A percentile compares a stretch with the other conserved stretches of the same genome.
These are phyloP conservation scores for Rehmannia glutinosa DNA, from an alignment of 257 asterid genomes.

Conservation along the genomic window DNA sequence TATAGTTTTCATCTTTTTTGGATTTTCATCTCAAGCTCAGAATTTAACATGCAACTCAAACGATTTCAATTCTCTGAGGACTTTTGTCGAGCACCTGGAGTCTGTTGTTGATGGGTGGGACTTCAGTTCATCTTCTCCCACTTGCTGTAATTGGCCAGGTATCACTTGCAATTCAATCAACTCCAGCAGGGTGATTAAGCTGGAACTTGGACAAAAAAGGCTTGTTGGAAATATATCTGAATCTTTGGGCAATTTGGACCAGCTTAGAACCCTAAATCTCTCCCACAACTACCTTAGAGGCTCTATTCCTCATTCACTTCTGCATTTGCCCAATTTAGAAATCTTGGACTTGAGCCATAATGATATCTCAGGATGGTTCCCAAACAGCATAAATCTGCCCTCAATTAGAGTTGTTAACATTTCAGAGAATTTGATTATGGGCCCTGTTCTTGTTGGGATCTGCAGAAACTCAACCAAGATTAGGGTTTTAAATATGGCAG, in stretches of 20 bases:
- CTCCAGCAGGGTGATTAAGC: constrained; percentile 43
- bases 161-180: constrained; percentile 42
- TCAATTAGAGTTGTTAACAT: constrained; percentile 40
- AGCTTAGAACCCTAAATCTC: constrained; percentile 62
- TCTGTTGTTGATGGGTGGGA: constrained; percentile 46
- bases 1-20: constrained; percentile 25
- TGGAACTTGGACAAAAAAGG: constrained; percentile 48
- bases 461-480: constrained; percentile 58
- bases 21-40: constrained; percentile 36
- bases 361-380: constrained; percentile 41
- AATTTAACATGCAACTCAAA: constrained; percentile 43
- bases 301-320: constrained; percentile 45
- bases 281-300: constrained; percentile 55
- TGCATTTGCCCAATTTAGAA: constrained; percentile 49
- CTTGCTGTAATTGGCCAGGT: constrained; percentile 66
- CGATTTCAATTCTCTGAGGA: constrained; percentile 48
- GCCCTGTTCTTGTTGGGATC: constrained; percentile 51
- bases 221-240: constrained; percentile 46
- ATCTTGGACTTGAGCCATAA: constrained; percentile 60
- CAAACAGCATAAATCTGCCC: constrained; percentile 44
- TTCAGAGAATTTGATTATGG: constrained; percentile 48
- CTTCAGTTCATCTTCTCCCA: constrained; percentile 30
- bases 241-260: constrained; percentile 52
- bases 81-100: constrained; percentile 38
- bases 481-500: constrained; percentile 34